Evolutionary conservation across 225 moss, liverwort and hornwort species (phyloP).

Genomic region (Anthoceros angustus): DNA sequence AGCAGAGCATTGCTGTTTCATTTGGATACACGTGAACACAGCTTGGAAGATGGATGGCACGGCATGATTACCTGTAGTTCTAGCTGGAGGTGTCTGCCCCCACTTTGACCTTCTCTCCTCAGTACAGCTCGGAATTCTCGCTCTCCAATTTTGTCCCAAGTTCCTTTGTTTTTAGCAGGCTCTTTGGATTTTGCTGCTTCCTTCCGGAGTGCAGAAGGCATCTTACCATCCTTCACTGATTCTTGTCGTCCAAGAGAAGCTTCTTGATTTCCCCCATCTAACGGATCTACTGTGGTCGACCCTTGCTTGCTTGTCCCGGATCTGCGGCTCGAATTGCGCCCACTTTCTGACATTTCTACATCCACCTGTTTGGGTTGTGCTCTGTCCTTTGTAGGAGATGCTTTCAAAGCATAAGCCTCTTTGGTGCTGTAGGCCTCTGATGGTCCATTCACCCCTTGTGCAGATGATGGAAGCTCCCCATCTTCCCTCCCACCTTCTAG

Average conservation of each 20-base stretch:
- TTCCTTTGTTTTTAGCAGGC: neutral
- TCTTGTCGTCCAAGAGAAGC: neutral
- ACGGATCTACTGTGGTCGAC: neutral
- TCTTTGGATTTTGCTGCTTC: neutral
- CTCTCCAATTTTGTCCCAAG: neutral
- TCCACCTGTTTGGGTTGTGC: neutral
- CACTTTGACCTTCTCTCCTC: neutral
- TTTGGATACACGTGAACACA: neutral
- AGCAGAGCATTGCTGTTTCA: neutral
- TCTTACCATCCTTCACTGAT: neutral
- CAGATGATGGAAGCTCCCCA: slow-evolving; percentile 72
- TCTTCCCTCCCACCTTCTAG: slow-evolving; percentile 86
- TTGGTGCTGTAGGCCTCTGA: neutral
- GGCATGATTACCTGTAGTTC: neutral
- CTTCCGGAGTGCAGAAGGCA: neutral
- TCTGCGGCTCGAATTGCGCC: neutral
- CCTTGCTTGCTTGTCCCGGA: neutral
- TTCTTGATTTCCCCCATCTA: neutral
- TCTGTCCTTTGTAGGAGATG: neutral
- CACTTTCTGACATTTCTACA: neutral
- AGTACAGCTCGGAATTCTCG: neutral
- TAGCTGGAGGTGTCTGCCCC: neutral
- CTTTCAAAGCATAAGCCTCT: neutral
- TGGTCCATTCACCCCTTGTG: neutral
- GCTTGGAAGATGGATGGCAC: neutral